phyloP scores from a whole-genome alignment of 768 basidiomycete species.

The Lactarius tabidus region DNA sequence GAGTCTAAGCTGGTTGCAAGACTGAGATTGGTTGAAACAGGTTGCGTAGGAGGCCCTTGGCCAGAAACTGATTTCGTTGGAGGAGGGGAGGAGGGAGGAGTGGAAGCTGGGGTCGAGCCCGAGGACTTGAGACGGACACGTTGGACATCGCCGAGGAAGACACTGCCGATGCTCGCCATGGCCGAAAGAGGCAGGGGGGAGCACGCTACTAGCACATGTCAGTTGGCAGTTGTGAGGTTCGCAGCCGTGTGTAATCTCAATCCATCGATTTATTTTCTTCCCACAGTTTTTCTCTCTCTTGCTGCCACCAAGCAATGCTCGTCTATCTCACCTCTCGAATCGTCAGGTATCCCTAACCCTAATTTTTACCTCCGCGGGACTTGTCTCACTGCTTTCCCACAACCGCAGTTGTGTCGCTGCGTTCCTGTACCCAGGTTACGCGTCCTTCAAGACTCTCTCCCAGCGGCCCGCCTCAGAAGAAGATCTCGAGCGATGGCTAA shows the following conservation, averaged over 20 bases:
- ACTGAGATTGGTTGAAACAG: no score
- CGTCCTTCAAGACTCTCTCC: slow-evolving; percentile 92
- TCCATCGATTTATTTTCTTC: background rate
- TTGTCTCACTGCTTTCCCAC: background rate
- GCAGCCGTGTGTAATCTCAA: background rate
- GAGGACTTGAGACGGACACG: slow-evolving; percentile 53
- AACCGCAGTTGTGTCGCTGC: slow-evolving; percentile 57
- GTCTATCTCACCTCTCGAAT: slow-evolving; percentile 20
- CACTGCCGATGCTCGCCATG: slow-evolving; percentile 66
- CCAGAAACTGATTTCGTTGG: no score
- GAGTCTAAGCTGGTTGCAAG: no score
- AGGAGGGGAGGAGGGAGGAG: slow-evolving; percentile 46
- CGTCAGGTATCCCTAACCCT: slow-evolving; percentile 2
- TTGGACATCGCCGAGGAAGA: slow-evolving; percentile 75
- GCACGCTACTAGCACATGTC: background rate
- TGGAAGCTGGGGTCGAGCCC: slow-evolving; percentile 36
- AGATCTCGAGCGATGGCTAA: slow-evolving; percentile 90
- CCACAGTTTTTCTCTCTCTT: background rate
- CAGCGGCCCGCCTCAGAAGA: slow-evolving; percentile 80
- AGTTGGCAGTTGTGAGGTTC: no score
- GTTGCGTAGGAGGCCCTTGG: no score
- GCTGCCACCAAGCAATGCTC: slow-evolving; percentile 9
- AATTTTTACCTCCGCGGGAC: background rate
- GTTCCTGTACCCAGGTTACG: slow-evolving; percentile 91
- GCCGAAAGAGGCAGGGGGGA: background rate